A percentile compares a stretch with the other conserved stretches of the same genome.
Evolutionary conservation across 148 eudicot species (phyloP).

Genomic region (Rhododendron henanense): DNA sequence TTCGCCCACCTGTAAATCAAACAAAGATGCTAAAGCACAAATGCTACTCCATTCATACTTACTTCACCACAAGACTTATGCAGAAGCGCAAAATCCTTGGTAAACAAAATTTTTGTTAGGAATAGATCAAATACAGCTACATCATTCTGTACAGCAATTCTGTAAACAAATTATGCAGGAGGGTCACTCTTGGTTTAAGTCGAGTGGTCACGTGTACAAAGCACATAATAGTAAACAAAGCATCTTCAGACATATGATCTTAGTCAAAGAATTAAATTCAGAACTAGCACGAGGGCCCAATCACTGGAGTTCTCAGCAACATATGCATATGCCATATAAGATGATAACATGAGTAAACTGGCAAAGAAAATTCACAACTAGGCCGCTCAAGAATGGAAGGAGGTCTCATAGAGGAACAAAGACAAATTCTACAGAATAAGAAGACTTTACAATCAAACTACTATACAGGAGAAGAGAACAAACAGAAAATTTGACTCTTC

Average conservation of each 20-base stretch:
- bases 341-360: background rate
- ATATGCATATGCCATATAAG: background rate
- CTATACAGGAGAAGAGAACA: background rate
- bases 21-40: background rate
- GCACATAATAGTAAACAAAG: background rate
- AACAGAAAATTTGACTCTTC: background rate
- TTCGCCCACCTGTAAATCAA: conserved; percentile 31
- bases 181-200: background rate
- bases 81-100: background rate
- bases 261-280: background rate
- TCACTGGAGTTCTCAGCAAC: background rate
- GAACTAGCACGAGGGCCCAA: background rate
- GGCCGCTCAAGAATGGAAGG: background rate
- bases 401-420: background rate
- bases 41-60: background rate
- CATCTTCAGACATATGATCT: background rate
- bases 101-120: background rate
- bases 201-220: background rate
- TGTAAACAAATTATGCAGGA: background rate
- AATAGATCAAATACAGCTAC: background rate
- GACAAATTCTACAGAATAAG: background rate
- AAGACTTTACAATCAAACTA: background rate
- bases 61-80: background rate
- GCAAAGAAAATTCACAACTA: background rate
- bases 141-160: background rate